phyloP scores from a whole-genome alignment of 2,329 filamentous ascomycete genomes.

The Neopestalotiopsis sp. region DNA sequence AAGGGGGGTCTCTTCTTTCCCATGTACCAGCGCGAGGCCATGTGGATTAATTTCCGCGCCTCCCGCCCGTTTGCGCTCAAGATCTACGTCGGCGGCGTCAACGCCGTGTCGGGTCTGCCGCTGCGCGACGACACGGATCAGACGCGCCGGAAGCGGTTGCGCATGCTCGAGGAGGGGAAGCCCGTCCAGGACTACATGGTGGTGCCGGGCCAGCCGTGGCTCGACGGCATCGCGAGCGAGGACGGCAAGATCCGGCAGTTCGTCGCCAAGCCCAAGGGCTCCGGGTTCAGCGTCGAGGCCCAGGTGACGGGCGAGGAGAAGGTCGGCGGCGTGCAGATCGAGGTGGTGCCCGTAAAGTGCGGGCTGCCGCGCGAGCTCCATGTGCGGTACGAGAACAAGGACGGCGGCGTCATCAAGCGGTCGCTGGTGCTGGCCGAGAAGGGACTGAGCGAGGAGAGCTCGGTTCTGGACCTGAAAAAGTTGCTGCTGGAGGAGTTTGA shows the following conservation, averaged over 20 bases:
- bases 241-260: constrained; percentile 50
- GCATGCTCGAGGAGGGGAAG: constrained; percentile 4
- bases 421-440: constrained; percentile 7
- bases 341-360: constrained; percentile 40
- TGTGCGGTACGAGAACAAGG: constrained; percentile 12
- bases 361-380: background rate
- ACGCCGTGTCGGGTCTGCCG: constrained; percentile 44
- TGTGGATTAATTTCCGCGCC: constrained; percentile 42
- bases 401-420: background rate
- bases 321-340: constrained; percentile 48
- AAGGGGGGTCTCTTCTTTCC: constrained; percentile 52
- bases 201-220: constrained; percentile 41
- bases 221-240: constrained; percentile 43
- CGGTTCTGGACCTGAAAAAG: background rate
- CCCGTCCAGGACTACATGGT: constrained; percentile 39
- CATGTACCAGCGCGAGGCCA: constrained; percentile 49
- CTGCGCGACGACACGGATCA: constrained; percentile 25
- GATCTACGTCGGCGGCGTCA: constrained; percentile 44
- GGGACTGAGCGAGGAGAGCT: background rate
- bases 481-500: constrained; percentile 8
- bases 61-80: constrained; percentile 38
- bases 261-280: constrained; percentile 48
- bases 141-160: constrained; percentile 19
- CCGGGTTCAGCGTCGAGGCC: constrained; percentile 48
- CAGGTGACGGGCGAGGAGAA: constrained; percentile 49